phyloP scores from a whole-genome alignment of 805 yeast species.

The Sugiyamaella marilandica region DNA sequence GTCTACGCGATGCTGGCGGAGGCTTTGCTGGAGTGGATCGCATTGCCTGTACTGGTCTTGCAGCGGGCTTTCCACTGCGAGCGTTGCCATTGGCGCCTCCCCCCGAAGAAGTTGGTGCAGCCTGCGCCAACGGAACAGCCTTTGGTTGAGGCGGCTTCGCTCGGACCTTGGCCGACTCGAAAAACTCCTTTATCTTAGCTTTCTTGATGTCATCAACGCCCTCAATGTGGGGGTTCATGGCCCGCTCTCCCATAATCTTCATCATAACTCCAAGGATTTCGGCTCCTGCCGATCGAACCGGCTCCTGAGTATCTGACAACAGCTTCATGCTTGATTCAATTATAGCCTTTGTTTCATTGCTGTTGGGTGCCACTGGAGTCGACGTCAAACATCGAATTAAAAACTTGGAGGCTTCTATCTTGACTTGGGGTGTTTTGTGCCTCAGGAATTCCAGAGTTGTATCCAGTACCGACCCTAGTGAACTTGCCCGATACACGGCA shows the following conservation, averaged over 20 bases:
- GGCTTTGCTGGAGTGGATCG: conserved; percentile 10
- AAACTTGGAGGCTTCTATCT: conserved; percentile 62
- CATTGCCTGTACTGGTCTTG: conserved; percentile 8
- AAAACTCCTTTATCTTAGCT: conserved; percentile 59
- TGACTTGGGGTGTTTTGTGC: conserved; percentile 80
- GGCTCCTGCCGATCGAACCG: conserved; percentile 72
- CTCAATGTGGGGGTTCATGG: conserved; percentile 53
- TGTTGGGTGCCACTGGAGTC: conserved; percentile 46
- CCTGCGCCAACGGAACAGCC: conserved; percentile 20
- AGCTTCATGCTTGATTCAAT: conserved; percentile 55
- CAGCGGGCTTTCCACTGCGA: conserved; percentile 9
- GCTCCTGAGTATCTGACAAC: conserved; percentile 79
- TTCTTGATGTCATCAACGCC: conserved; percentile 73
- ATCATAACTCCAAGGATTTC: conserved; percentile 74
- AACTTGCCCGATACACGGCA: conserved; percentile 50
- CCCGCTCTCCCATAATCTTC: conserved; percentile 76
- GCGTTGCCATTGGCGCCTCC: conserved; percentile 13
- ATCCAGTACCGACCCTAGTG: conserved; percentile 53
- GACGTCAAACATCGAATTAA: conserved; percentile 57
- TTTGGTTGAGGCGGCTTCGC: conserved; percentile 38
- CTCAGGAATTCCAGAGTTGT: conserved; percentile 54
- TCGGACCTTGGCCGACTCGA: conserved; percentile 51
- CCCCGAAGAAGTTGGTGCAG: conserved; percentile 19
- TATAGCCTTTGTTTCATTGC: conserved; percentile 52
- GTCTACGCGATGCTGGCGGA: conserved; percentile 14